Conservation (phyloP, 495 filamentous ascomycete genomes). For the Penicillium herquei region DNA sequence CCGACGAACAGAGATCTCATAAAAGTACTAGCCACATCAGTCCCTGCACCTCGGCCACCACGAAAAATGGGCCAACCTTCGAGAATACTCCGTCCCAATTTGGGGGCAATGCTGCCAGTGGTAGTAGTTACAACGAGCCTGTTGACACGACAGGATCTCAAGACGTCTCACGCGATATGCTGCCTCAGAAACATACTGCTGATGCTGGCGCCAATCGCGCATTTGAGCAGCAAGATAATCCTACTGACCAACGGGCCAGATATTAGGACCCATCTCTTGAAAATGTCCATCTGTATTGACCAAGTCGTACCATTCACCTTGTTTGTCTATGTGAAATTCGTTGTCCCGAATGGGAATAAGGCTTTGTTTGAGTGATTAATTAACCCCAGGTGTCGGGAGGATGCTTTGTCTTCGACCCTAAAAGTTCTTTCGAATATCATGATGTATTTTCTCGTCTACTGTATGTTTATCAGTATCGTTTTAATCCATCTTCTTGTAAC, state of each 20-base stretch:
- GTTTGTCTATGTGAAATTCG: too few species aligned
- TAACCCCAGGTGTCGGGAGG: too few species aligned
- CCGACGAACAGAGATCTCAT: slow-evolving; percentile 16
- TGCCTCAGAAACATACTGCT: neutral
- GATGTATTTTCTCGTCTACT: too few species aligned
- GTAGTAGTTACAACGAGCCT: neutral
- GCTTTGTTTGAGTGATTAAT: too few species aligned
- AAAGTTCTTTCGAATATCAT: too few species aligned
- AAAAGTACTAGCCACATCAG: slow-evolving; percentile 5
- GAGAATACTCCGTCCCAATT: neutral
- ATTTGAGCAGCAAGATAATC: neutral
- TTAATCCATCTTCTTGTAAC: too few species aligned
- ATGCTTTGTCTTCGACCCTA: too few species aligned
- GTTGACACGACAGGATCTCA: neutral
- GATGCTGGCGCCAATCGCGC: neutral
- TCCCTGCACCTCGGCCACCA: slow-evolving; percentile 3
- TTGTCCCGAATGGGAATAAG: too few species aligned
- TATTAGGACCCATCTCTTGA: neutral
- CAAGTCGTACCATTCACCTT: too few species aligned
- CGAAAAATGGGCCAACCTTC: neutral
- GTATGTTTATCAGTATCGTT: too few species aligned
- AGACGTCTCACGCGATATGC: too few species aligned
- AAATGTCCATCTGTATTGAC: slow-evolving; percentile 7
- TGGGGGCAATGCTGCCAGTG: neutral
- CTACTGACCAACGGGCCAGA: neutral